Percentiles rank a stretch among this genome's conserved stretches.
Conservation (phyloP, 129 eudicot species). For the Erigeron canadensis region DNA sequence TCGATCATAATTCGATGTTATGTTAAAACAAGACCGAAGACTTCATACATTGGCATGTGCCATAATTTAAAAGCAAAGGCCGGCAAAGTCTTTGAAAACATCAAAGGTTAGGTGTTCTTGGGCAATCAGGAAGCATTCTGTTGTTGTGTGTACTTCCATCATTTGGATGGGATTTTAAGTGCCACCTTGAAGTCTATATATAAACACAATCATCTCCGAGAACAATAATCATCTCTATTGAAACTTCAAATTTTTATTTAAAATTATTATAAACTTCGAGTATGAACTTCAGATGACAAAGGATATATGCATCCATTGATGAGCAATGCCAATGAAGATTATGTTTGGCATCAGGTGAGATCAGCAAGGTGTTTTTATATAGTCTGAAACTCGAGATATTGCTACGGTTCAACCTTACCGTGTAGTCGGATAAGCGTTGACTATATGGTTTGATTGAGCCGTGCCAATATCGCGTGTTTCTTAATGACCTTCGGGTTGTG, state of each 20-base stretch:
- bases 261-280: too few relatives aligned
- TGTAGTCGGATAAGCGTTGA: background rate
- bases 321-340: background rate
- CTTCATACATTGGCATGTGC: background rate
- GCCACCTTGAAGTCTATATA: constrained; percentile 18
- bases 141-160: constrained; percentile 17
- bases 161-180: constrained; percentile 20
- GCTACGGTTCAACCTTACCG: constrained; percentile 33
- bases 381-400: constrained; percentile 23
- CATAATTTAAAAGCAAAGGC: constrained; percentile 11
- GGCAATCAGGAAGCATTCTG: constrained; percentile 20
- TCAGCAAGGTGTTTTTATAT: background rate
- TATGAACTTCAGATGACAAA: background rate
- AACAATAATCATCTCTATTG: constrained; percentile 1
- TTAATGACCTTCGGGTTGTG: background rate
- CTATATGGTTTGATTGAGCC: constrained; percentile 32
- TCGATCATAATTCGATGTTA: background rate
- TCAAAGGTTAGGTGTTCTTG: constrained; percentile 8
- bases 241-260: background rate
- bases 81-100: constrained; percentile 24
- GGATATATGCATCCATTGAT: too few relatives aligned
- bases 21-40: background rate
- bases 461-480: constrained; percentile 32
- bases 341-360: background rate
- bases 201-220: constrained; percentile 1